phyloP scores from a whole-genome alignment of 2,329 filamentous ascomycete genomes.

The Aspergillus tubingensis region DNA sequence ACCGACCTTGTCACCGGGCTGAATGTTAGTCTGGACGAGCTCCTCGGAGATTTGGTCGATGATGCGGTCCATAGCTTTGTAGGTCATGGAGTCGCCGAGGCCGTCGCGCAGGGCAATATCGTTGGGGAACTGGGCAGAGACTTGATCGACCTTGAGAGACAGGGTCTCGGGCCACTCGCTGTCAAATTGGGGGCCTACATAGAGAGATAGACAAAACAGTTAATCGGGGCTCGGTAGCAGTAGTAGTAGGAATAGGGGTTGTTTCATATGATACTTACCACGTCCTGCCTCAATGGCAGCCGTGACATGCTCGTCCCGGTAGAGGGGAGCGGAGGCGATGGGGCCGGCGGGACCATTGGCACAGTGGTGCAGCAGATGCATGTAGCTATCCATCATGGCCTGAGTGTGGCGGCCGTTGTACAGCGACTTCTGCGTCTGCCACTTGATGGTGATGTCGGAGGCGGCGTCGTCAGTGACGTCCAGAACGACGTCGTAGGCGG shows the following conservation, averaged over 20 bases:
- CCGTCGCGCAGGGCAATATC: not conserved
- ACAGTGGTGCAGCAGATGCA: too few relatives aligned
- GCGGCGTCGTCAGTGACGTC: slow-evolving; percentile 40
- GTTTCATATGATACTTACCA: not conserved
- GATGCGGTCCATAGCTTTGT: not conserved
- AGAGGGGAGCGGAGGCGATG: not conserved
- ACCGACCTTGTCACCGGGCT: not conserved
- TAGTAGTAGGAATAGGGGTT: too few relatives aligned
- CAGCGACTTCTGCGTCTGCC: not conserved
- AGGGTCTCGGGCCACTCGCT: not conserved
- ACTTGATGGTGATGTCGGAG: not conserved
- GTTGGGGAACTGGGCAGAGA: not conserved
- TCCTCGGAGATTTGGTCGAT: not conserved
- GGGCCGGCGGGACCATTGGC: too few relatives aligned
- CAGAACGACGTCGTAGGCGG: slow-evolving; percentile 37
- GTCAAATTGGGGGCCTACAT: not conserved
- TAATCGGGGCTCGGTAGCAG: not conserved
- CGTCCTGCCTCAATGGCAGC: not conserved
- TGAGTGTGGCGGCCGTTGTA: too few relatives aligned
- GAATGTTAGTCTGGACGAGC: not conserved
- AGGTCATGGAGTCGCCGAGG: not conserved
- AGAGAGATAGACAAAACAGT: not conserved
- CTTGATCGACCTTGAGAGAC: not conserved
- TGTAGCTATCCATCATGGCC: too few relatives aligned
- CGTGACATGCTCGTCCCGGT: not conserved